phyloP scores from a whole-genome alignment of 2,329 filamentous ascomycete species.

The Colletotrichum australisinense region DNA sequence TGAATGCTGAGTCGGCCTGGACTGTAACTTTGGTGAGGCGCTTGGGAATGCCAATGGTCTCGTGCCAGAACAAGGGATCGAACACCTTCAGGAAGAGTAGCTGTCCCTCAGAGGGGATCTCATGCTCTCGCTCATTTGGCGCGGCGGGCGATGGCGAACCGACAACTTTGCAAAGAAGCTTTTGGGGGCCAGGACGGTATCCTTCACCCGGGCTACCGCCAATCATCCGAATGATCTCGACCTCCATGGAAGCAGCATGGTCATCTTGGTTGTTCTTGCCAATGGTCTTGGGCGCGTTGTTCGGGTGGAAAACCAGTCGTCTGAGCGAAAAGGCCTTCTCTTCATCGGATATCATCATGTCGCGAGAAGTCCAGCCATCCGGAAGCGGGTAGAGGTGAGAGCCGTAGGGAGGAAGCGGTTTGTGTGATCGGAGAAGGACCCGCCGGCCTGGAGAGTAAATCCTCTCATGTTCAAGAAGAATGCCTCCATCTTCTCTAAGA shows the following conservation, averaged over 20 bases:
- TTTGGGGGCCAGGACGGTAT: not conserved
- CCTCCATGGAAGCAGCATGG: not conserved
- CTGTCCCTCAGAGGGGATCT: not conserved
- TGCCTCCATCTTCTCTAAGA: not conserved
- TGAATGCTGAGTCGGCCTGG: not conserved
- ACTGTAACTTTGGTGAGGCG: not conserved
- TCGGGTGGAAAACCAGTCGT: not conserved
- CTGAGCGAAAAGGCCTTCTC: not conserved
- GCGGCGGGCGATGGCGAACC: not conserved
- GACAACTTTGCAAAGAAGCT: conserved; percentile 13
- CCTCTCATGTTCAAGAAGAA: not conserved
- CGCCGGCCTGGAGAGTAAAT: not conserved
- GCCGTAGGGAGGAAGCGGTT: not conserved
- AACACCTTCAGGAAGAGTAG: conserved; percentile 7
- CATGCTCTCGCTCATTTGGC: not conserved
- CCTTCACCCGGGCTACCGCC: not conserved
- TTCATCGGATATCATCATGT: not conserved
- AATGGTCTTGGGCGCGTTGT: not conserved
- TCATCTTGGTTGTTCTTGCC: not conserved
- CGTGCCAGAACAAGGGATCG: conserved; percentile 9
- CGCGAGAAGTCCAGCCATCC: too few relatives aligned
- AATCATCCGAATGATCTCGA: conserved; percentile 1
- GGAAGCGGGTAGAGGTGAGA: not conserved
- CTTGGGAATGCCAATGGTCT: not conserved
- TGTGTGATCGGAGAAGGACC: not conserved